These are phyloP conservation scores for Luffa aegyptiaca DNA, from an alignment of 306 rosid genomes.

Conservation along the genomic window DNA sequence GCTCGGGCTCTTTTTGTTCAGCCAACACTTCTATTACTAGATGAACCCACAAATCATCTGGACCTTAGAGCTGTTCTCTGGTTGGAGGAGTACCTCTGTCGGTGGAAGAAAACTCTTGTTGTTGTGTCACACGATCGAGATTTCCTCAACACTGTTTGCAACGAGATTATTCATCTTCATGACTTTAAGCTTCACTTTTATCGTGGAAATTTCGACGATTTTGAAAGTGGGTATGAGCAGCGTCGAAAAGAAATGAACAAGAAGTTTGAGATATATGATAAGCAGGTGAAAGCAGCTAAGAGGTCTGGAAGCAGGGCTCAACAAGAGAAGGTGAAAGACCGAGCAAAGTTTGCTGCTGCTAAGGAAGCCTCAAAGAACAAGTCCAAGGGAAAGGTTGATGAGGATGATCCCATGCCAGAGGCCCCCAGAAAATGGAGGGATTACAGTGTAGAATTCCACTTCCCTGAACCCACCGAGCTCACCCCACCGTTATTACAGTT, in stretches of 20 bases:
- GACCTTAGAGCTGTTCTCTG: conserved; percentile 76
- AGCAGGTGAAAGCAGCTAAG: conserved; percentile 53
- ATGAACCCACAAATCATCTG: conserved; percentile 34
- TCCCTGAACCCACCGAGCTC: conserved; percentile 69
- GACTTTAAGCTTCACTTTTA: conserved; percentile 64
- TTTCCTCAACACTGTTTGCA: conserved; percentile 62
- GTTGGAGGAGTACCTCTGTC: conserved; percentile 69
- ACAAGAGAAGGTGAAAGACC: conserved; percentile 63
- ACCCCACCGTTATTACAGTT: conserved; percentile 69
- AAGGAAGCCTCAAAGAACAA: conserved; percentile 53
- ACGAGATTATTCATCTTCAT: conserved; percentile 65
- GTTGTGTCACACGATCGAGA: conserved; percentile 70
- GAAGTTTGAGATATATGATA: conserved; percentile 50
- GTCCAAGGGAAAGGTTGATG: conserved; percentile 37
- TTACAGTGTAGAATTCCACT: conserved; percentile 52
- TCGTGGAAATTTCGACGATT: conserved; percentile 66
- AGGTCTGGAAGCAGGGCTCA: conserved; percentile 50
- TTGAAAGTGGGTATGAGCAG: conserved; percentile 71
- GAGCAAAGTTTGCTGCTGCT: conserved; percentile 47
- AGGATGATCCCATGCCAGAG: conserved; percentile 39
- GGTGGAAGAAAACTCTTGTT: conserved; percentile 67
- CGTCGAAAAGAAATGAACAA: conserved; percentile 72
- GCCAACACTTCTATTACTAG: conserved; percentile 58
- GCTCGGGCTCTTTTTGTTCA: conserved; percentile 72
- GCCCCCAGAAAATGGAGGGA: conserved; percentile 59